A percentile compares a stretch with the other conserved stretches of the same genome.
Conservation (phyloP, 73 alveolate species). For the Paramecium octaurelia region DNA sequence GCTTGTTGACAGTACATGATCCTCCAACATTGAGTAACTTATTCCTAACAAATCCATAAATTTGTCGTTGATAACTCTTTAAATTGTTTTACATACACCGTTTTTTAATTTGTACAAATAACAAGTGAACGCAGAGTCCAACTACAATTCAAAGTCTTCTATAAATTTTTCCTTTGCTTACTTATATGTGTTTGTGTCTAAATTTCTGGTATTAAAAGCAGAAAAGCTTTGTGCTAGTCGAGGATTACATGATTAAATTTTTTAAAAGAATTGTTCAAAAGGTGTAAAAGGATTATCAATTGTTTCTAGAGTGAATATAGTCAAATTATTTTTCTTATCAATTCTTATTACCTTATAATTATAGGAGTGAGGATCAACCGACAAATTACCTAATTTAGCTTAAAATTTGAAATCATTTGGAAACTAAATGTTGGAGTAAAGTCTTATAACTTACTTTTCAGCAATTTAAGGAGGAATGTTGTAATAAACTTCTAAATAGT, state of each 20-base stretch:
- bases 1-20: neutral
- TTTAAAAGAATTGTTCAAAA: neutral
- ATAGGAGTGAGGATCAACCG: neutral
- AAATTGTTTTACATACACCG: neutral
- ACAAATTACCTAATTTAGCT: neutral
- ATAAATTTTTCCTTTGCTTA: neutral
- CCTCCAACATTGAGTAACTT: neutral
- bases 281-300: slow-evolving; percentile 20
- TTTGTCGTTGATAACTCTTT: neutral
- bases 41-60: slow-evolving; percentile 6
- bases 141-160: neutral
- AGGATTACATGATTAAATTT: neutral
- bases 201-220: neutral
- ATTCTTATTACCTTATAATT: neutral
- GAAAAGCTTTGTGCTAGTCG: neutral
- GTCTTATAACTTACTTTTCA: neutral
- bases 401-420: neutral
- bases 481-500: neutral
- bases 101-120: neutral
- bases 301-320: neutral
- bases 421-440: neutral
- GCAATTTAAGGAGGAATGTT: neutral
- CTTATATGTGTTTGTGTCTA: neutral
- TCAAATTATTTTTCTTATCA: neutral
- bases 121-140: neutral